phyloP scores from a whole-genome alignment of 768 basidiomycete genomes.

The Mycena indigotica region DNA sequence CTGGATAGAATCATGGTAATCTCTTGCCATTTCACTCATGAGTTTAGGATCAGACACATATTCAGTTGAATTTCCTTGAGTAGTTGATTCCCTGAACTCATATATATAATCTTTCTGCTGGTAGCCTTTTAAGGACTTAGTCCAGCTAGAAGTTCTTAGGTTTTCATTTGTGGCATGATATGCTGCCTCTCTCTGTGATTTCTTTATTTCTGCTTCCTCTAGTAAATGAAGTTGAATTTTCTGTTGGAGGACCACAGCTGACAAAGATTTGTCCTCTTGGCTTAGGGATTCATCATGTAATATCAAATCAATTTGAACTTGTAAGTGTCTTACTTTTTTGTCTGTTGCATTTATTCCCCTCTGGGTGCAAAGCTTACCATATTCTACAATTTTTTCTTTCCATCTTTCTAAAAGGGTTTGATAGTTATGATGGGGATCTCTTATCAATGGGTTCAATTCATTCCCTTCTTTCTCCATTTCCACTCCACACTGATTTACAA shows the following conservation, averaged over 20 bases:
- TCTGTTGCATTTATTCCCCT: background rate
- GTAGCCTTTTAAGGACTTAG: background rate
- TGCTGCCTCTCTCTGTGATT: background rate
- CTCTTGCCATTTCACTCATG: slow-evolving; percentile 2
- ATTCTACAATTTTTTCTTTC: background rate
- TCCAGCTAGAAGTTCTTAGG: background rate
- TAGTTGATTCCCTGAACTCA: background rate
- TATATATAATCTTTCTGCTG: background rate
- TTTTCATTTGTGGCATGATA: background rate
- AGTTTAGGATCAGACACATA: background rate
- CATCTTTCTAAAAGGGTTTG: background rate
- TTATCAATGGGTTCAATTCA: background rate
- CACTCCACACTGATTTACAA: background rate
- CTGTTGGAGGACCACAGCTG: background rate
- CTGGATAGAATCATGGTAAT: slow-evolving; percentile 4
- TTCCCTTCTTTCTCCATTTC: background rate
- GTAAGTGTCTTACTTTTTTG: background rate
- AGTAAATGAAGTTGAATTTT: background rate
- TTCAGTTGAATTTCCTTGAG: background rate
- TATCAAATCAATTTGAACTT: background rate
- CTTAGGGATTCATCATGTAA: background rate
- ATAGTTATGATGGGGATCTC: background rate
- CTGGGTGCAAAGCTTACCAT: background rate
- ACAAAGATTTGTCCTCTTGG: background rate
- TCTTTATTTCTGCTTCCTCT: background rate